Base-by-base conservation (phyloP, 1,139 yeast species). In the Arxiozyma bovina region DNA sequence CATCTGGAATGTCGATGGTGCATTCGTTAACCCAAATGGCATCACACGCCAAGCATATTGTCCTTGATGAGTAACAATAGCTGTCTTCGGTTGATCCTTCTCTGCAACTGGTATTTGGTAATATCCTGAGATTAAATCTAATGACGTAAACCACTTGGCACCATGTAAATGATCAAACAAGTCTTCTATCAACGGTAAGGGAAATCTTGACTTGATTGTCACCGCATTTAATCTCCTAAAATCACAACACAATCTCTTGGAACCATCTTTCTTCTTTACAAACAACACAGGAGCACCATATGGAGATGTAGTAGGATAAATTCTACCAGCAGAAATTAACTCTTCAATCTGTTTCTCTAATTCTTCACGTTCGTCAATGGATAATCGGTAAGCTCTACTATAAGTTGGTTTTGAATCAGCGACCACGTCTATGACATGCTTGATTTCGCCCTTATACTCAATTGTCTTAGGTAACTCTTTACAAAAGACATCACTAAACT, bases 191-290 rank as follows among this genome's bases (percentile, higher is more conserved):
- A 51, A 42, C 0, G 68, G 69, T 12, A 65, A 38, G 21, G 67
- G 68, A 48, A 52, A 62, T 18, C 56, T 50, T 45, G 58, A 59
- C 34, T 55, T 52, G 1, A 60, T 56, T 0, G 68, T 65, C 8
- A 45, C 51, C 17, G 50, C 45, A 46, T 65, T 66, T 47, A 63
- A 48, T 3, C 53, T 50, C 42, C 67, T 55, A 43, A 59, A 66
- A 51, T 66, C 69, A 17, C 62, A 53, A 43, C 66, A 58, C 44
- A 66, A 4, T 44, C 57, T 27, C 47, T 56, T 63, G n/a, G 60
- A 25, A 3, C 56, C 58, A 48, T 64, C 67, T 38, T 57, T 55
- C 54, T 62, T 63, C 41, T 57, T 60, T 15, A 61, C 64, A 34
- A 61, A 55, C 22, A 60, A 50, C 12, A 34, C 40, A 12, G 40